These are phyloP conservation scores for Blyttiomyces sp. DNA, from an alignment of 371 early-diverging fungal species.

Conservation along the genomic window DNA sequence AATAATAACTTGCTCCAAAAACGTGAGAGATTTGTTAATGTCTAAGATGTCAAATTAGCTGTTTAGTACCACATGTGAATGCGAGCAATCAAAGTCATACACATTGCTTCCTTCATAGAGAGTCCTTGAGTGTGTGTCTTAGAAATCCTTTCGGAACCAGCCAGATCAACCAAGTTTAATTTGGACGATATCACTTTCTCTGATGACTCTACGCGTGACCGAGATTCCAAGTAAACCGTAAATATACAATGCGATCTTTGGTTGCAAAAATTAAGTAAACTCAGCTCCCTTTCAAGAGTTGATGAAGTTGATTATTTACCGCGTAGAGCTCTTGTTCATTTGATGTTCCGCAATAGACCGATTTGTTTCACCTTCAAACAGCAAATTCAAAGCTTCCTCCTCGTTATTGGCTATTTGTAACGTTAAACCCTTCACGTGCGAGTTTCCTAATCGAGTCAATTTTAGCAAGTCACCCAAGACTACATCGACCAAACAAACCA, in stretches of 20 bases:
- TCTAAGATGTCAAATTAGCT: conserved; percentile 28
- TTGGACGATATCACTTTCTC: conserved; percentile 54
- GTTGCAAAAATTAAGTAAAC: not conserved
- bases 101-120: conserved; percentile 61
- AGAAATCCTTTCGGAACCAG: conserved; percentile 65
- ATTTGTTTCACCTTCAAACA: conserved; percentile 58
- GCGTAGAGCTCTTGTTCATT: conserved; percentile 45
- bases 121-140: conserved; percentile 52
- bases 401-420: conserved; percentile 44
- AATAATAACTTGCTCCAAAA: conserved; percentile 65
- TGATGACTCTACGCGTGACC: conserved; percentile 50
- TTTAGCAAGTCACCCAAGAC: not conserved
- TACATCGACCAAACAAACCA: conserved; percentile 25
- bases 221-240: conserved; percentile 54
- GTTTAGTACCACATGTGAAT: not conserved
- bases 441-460: conserved; percentile 24
- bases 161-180: conserved; percentile 67
- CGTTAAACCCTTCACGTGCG: conserved; percentile 54
- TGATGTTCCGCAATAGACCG: conserved; percentile 58
- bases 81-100: conserved; percentile 15
- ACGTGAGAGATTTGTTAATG: conserved; percentile 67
- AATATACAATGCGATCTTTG: conserved; percentile 63
- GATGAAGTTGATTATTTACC: conserved; percentile 19
- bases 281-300: not conserved
- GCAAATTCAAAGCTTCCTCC: conserved; percentile 54